These are phyloP conservation scores for Pleurotus pulmonarius DNA, from an alignment of 768 basidiomycete species.

Conservation along the genomic window DNA sequence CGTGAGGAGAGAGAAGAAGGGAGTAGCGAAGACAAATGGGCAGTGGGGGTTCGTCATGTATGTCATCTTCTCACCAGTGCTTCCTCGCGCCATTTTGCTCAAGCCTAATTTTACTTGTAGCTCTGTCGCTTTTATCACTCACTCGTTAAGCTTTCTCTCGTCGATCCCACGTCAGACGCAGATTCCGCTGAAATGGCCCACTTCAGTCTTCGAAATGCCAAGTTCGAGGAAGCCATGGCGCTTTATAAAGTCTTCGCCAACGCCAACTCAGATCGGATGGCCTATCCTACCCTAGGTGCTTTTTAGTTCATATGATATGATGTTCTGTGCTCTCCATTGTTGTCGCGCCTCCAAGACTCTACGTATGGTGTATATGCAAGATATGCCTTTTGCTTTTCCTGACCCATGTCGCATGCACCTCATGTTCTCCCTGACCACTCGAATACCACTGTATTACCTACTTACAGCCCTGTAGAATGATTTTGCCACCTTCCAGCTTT, in stretches of 20 bases:
- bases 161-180: slow-evolving; percentile 59
- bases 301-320: neutral
- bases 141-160: slow-evolving; percentile 61
- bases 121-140: slow-evolving; percentile 76
- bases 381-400: no score
- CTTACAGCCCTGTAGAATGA: no score
- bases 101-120: slow-evolving; percentile 28
- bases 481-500: no score
- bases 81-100: slow-evolving; percentile 1
- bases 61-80: slow-evolving; percentile 17
- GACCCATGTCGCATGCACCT: no score
- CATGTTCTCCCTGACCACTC: no score
- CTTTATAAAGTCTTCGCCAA: slow-evolving; percentile 64
- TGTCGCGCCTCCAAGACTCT: no score
- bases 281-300: neutral
- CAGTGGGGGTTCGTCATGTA: slow-evolving; percentile 71
- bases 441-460: no score
- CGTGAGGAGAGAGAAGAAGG: slow-evolving; percentile 64
- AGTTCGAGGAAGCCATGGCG: slow-evolving; percentile 73
- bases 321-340: no score
- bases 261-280: slow-evolving; percentile 14
- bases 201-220: slow-evolving; percentile 67
- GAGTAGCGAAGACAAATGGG: slow-evolving; percentile 69
- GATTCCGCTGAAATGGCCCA: slow-evolving; percentile 78
- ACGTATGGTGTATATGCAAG: no score